Evolutionary conservation across 2,329 filamentous ascomycete genomes (phyloP), one percentile per base, ranked within the genome.

Genomic region (Pseudocercospora musae): DNA sequence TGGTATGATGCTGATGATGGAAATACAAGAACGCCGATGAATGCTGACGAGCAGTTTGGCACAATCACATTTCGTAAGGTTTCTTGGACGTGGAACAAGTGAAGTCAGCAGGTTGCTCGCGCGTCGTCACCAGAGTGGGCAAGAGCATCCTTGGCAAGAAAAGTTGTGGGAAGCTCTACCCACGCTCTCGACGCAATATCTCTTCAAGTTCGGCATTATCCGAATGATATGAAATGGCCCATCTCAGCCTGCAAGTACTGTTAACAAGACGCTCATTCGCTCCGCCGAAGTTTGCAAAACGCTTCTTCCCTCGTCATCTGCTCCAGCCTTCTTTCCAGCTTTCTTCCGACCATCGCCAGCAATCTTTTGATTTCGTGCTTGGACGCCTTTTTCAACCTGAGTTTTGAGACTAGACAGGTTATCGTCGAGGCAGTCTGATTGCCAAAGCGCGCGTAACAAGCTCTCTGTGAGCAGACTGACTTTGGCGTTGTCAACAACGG

Each of bases 391-490:
- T 62, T 84, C 76, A 15, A 68, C 54, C n/a, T 85, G 77, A 0
- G 83, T 81, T 21, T 52, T 54, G 15, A 70, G 55, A 9, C 18
- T 53, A 18, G 40, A 25, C 23, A 61, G 46, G 10, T 65, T 55
- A 5, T 55, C 50, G 10, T 25, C 54, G 6, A 65, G 52, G 63
- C 72, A 78, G 1, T 74, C 72, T 31, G 70, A 58, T 31, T 63
- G 63, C 71, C 70, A 77, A 27, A 87, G 74, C 6, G 87, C 76
- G 50, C 87, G 81, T 29, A 91, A 70, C 55, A 91, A 75, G 1
- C 81, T 81, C 76, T 94, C 91, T 0, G 92, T 77, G 29, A 90
- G 74, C 9, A 93, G 76, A 1, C 88, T 87, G 40, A 93, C 80
- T 73, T 89, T 90, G 27, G 88, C 87, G 68, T 95, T 93, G 65